Base-by-base conservation (phyloP, 2,329 filamentous ascomycete species). In the Pestalotiopsis sp. region DNA sequence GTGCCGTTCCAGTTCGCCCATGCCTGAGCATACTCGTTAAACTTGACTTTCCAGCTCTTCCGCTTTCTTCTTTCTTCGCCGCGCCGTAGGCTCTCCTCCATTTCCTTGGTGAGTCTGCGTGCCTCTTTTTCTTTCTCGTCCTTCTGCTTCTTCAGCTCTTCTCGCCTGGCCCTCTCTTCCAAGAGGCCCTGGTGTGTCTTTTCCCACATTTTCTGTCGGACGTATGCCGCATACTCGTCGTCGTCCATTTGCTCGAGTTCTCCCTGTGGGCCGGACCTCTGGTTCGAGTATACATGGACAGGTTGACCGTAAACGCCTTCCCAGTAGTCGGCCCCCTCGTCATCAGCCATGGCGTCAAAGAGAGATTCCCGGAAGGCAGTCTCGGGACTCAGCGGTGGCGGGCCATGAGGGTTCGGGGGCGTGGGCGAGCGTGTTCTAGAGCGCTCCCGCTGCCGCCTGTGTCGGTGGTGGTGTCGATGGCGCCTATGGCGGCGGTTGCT, bases 251-350 rank as follows among this genome's bases (percentile, higher is more conserved):
- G 87, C 80, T 97, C 94, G 13, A 97, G 84, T 75, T 90, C 80
- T 71, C 87, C 87, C 76, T 76, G 58, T 82, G 80, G 69, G 81
- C 83, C 77, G 5, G 76, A 72, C 64, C 83, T 80, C 0, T 85
- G 84, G 31, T 87, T 84, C 0, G 88, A 78, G 77, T 97, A 98
- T 6, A 90, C 88, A 80, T 98, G 94, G 64, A 98, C 92, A 0
- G 96, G 95, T 78, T 98, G 95, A 1, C 94, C 95, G 80, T 98
- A 99, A n/a, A 99, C 93, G 17, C 90, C 89, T 79, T 98, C 92
- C 96, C 96, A 99, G 82, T 96, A 99, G 7, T 90, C 88, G 2
- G 96, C 96, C 61, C 95, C 96, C 81, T 99, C 96, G 77, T 98
- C 95, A 80, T 99, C 96, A 49, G 94, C 95, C 80, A 99, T 91